Base-by-base conservation (phyloP, 1,284 basidiomycete species). In the Cryptococcus sp. region DNA sequence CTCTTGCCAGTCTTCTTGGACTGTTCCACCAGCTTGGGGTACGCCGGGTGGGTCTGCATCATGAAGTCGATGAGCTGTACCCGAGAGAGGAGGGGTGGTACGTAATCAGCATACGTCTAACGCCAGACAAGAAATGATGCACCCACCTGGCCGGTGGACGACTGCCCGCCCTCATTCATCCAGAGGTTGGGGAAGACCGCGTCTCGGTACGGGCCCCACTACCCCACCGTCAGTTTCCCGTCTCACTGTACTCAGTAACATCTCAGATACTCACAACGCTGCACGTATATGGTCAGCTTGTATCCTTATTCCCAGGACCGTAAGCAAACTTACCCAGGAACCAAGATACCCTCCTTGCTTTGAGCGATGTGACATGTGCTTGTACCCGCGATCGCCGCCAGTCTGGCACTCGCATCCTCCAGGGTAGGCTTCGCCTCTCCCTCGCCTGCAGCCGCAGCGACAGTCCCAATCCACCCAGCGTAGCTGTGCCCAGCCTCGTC, bases 151-250 rank as follows among this genome's bases (percentile, higher is more conserved):
- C 95, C 96, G 0, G 95, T 98, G 0, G 93, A 95, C 18, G 92
- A 96, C 77, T 98, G 95, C 0, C 95, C 95, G 42, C 95, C 95
- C 78, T 98, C 95, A 70, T 96, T 98, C 92, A 98, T 97, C 96
- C 95, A 94, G 86, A 88, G 92, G 13, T 86, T 91, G 28, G 87
- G 87, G 79, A 98, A 96, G 24, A 95, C 83, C 16, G 77, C 77
- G 61, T 78, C 77, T 78, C 87, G 89, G 79, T 98, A 98, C 0
- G 95, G 96, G 0, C 95, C 95, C 95, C 95, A 98, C 44, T 74
- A 51, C 28, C 33, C 16, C 28, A 7, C 40, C 40, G 20, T 21
- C 40, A 42, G n/a, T 42, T 42, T 42, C 13, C 40, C 4, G 13
- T 7, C 16, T 21, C 16, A 4, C 40, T 4, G 4, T n/a, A 21